Base-by-base conservation (phyloP, 176 grass and related monocot genomes). In the Saccharum officinarum region DNA sequence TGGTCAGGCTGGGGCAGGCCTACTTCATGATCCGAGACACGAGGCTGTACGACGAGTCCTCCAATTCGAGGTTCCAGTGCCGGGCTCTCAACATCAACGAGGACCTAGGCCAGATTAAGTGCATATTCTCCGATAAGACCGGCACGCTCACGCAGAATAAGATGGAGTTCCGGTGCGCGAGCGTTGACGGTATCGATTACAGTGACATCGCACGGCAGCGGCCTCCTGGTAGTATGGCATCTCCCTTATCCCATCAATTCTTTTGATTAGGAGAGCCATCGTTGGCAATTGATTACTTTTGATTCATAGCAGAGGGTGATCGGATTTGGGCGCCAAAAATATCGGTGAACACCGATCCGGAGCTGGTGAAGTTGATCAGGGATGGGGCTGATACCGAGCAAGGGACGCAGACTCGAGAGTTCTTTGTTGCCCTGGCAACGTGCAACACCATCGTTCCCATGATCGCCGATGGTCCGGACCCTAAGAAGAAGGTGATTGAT, bases 381-480 rank as follows among this genome's bases (percentile, higher is more conserved):
- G 44, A 76, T 33, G 85, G 71, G 44, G 75, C 31, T 25, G 71
- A 83, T 13, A 91, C 77, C 0, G 69, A 90, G 65, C 83, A 88
- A 85, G 89, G 70, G n/a, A 91, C 66, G 67, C 49, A 54, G 69
- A 67, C 81, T 25, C 54, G 60, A 13, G 90, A 95, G 7, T 92
- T 98, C 84, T 97, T 98, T 76, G 85, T 98, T 45, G 87, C 95
- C 13, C 80, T 95, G 68, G 95, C 91, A 64, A 86, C 86, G 38
- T 98, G 92, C 86, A 98, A 98, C 69, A 98, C 95, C 69, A 95
- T 97, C 78, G 95, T 98, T 75, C 95, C 95, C 13, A 69, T 91
- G 47, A 61, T 88, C 39, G 2, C 75, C 2, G 87, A 90, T 38
- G 88, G 88, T 38, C 45, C 74, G 10, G 89, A 88, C 65, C 88